A percentile compares a stretch with the other conserved stretches of the same genome.
Evolutionary conservation across 192 early-diverging fungal species (phyloP).

Genomic region (Umbelopsis sp.): DNA sequence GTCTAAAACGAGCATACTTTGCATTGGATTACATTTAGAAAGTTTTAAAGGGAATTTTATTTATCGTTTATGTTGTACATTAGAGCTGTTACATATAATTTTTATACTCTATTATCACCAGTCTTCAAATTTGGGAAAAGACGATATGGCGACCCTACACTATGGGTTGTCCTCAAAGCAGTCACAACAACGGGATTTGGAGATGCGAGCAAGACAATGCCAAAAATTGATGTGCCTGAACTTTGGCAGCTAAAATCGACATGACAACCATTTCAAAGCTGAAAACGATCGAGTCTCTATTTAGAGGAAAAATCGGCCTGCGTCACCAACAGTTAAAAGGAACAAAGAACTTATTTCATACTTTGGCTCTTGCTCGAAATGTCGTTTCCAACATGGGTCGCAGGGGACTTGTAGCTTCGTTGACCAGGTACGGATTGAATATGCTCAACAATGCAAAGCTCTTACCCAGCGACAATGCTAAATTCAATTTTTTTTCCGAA

Average conservation of each 20-base stretch:
- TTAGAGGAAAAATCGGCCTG: neutral
- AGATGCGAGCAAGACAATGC: too few relatives aligned
- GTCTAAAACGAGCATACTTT: too few relatives aligned
- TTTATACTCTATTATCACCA: too few relatives aligned
- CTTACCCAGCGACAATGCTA: too few relatives aligned
- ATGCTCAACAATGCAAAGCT: neutral
- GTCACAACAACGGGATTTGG: too few relatives aligned
- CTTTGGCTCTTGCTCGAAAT: neutral
- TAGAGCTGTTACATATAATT: too few relatives aligned
- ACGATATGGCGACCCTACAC: too few relatives aligned
- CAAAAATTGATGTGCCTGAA: neutral
- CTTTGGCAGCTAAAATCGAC: neutral
- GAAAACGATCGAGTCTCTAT: neutral
- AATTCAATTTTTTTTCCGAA: neutral
- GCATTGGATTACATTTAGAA: too few relatives aligned
- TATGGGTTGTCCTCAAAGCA: too few relatives aligned
- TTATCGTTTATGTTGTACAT: too few relatives aligned
- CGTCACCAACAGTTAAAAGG: neutral
- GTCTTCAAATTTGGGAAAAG: too few relatives aligned
- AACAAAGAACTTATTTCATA: neutral
- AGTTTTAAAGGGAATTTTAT: too few relatives aligned
- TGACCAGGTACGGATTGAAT: slow-evolving; percentile 2
- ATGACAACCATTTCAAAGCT: neutral
- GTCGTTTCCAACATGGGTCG: neutral
- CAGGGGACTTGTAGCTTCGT: slow-evolving; percentile 1